Evolutionary conservation across 306 rosid species (phyloP).

Genomic region (Luffa acutangula): DNA sequence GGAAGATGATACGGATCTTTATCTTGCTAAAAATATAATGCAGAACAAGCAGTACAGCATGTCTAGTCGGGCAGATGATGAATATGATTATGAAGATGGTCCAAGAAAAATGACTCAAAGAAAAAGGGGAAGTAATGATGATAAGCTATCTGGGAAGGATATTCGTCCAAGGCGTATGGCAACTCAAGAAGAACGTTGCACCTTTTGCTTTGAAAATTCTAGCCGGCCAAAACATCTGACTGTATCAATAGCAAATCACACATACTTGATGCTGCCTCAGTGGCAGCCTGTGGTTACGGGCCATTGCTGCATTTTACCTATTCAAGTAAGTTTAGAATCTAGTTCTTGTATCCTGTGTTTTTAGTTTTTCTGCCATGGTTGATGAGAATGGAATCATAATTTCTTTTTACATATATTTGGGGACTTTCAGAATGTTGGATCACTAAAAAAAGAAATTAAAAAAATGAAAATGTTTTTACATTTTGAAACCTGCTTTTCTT

Average conservation of each 20-base stretch:
- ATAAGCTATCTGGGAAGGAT: constrained; percentile 31
- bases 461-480: neutral
- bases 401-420: neutral
- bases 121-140: constrained; percentile 49
- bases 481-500: neutral
- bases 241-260: constrained; percentile 65
- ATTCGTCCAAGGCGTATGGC: constrained; percentile 27
- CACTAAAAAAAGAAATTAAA: neutral
- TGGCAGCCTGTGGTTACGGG: constrained; percentile 77
- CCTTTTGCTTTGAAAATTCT: constrained; percentile 74
- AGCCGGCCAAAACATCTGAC: constrained; percentile 71
- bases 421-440: neutral
- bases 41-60: constrained; percentile 59
- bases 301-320: constrained; percentile 85
- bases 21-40: constrained; percentile 72
- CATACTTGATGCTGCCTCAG: constrained; percentile 86
- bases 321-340: constrained; percentile 41
- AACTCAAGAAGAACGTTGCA: constrained; percentile 73
- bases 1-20: constrained; percentile 75
- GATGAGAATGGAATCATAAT: neutral
- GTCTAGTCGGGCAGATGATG: constrained; percentile 71
- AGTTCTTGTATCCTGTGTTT: neutral
- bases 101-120: constrained; percentile 48
- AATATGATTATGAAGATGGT: constrained; percentile 69
- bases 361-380: constrained; percentile 5